phyloP scores from a whole-genome alignment of 148 eudicot genomes.

The Chenopodium suecicum region DNA sequence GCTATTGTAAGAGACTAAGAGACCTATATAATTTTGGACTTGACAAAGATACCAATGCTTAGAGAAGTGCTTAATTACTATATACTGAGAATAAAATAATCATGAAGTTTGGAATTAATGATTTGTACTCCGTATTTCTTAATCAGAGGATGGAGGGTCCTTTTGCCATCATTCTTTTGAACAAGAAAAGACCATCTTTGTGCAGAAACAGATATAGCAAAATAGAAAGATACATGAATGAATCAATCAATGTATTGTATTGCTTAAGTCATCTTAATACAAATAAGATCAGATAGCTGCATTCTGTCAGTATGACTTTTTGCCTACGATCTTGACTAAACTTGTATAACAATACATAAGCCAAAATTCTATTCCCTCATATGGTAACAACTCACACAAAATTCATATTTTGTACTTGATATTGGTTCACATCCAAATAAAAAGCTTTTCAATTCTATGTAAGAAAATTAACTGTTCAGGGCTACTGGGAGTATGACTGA shows the following conservation, averaged over 20 bases:
- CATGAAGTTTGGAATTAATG: background rate
- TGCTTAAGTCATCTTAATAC: background rate
- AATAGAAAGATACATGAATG: background rate
- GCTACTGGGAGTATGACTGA: background rate
- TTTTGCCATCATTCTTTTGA: too few relatives aligned
- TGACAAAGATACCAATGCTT: slow-evolving; percentile 2
- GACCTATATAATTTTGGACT: background rate
- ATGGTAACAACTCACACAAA: background rate
- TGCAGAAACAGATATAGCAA: background rate
- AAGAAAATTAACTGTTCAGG: background rate
- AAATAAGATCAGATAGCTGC: background rate
- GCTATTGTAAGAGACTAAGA: background rate
- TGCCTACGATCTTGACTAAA: too few relatives aligned
- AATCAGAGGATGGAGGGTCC: background rate
- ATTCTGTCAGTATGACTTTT: background rate
- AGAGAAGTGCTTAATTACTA: background rate
- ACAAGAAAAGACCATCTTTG: too few relatives aligned
- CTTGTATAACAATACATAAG: background rate
- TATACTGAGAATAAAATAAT: background rate
- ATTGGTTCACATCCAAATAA: background rate
- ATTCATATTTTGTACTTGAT: background rate
- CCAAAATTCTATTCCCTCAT: background rate
- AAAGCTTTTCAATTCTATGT: background rate
- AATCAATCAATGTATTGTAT: background rate
- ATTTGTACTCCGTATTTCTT: background rate